Evolutionary conservation across 2,329 filamentous ascomycete genomes (phyloP), one percentile per base, ranked within the genome.

Genomic region (Colletotrichum viniferum): DNA sequence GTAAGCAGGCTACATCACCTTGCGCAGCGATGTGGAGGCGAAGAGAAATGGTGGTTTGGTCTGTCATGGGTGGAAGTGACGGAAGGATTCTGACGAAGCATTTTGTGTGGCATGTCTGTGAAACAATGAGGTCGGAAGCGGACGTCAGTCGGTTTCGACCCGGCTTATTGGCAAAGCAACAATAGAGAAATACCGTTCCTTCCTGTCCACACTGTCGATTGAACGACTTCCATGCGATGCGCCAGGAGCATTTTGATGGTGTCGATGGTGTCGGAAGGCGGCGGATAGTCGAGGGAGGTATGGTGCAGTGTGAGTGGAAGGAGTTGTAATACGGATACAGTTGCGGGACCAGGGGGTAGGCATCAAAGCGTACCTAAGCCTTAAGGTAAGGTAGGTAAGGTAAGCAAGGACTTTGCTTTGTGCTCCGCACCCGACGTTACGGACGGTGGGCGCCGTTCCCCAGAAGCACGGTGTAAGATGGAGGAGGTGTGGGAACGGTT

Each of bases 31-130:
- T 32, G 69, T 72, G 73, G 69, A 72, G 62, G 69, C 63, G 34
- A 48, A 71, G 30, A 48, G 48, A 70, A 48, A 52, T 34, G 28
- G 66, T 43, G 38, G 32, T 32, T 62, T 48, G 58, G 30, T 43
- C 36, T 43, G 58, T 72, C 61, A 76, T 63, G 63, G 69, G 58
- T 60, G 26, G 58, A 74, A 36, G 55, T 48, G 64, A 52, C 18
- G 52, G 64, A 73, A 75, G 73, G 73, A 76, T 69, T 71, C 58
- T 28, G 43, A 34, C 43, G 69, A 69, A 56, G 43, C 48, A 75
- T 68, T 21, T 73, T 74, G 73, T 36, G 64, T 60, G 52, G 34
- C 63, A 56, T 48, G 34, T 24, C 28, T 70, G 58, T 61, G 67
- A 48, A 70, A 64, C 68, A 28, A 70, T 5, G 56, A 64, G 56